Evolutionary conservation across 345 rosid genomes (phyloP).

Genomic region (Lumnitzera littorea): DNA sequence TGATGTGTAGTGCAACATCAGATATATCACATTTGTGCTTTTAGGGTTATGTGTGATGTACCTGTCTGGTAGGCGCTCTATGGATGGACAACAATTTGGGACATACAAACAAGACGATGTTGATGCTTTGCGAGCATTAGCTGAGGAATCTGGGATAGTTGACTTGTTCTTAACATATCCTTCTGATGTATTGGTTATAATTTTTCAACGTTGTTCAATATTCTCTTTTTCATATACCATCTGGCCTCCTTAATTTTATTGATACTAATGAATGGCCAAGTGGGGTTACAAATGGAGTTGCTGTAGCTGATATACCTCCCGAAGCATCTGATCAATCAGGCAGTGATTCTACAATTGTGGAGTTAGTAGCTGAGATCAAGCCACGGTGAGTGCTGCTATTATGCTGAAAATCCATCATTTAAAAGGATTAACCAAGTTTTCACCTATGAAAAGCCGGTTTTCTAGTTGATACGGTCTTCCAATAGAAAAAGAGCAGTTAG

Average conservation of each 20-base stretch:
- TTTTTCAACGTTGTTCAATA: background rate
- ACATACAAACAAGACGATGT: slow-evolving; percentile 75
- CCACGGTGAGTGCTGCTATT: slow-evolving; percentile 53
- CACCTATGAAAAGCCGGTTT: too few relatives aligned
- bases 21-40: slow-evolving; percentile 15
- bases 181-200: background rate
- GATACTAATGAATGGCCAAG: slow-evolving; percentile 93
- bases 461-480: background rate
- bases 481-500: background rate
- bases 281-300: slow-evolving; percentile 54
- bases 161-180: slow-evolving; percentile 93
- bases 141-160: slow-evolving; percentile 75
- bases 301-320: slow-evolving; percentile 38
- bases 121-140: slow-evolving; percentile 84
- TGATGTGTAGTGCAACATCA: slow-evolving; percentile 1
- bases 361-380: slow-evolving; percentile 74
- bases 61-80: slow-evolving; percentile 71
- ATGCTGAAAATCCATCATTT: too few relatives aligned
- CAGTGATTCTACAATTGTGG: slow-evolving; percentile 49
- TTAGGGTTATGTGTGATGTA: slow-evolving; percentile 76
- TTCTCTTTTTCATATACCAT: background rate
- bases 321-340: slow-evolving; percentile 49
- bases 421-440: too few relatives aligned
- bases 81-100: slow-evolving; percentile 55
- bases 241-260: slow-evolving; percentile 39